A percentile compares a stretch with the other conserved stretches of the same genome.
phyloP scores from a whole-genome alignment of 352 stramenopile genomes.

The Albugo candida region DNA sequence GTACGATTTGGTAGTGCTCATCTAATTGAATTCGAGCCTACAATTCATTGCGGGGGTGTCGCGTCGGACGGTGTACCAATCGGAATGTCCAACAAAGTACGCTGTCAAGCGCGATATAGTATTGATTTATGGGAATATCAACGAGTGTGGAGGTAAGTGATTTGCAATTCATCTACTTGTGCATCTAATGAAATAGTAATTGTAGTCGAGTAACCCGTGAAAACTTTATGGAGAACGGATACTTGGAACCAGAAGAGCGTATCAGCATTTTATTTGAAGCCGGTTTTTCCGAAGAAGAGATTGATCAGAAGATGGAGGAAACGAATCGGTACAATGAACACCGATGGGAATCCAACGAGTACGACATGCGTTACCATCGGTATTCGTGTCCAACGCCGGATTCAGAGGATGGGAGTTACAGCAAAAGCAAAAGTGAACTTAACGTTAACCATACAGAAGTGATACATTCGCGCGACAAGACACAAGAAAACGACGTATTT shows the following conservation, averaged over 20 bases:
- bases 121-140: slow-evolving; percentile 51
- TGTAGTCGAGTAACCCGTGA: slow-evolving; percentile 34
- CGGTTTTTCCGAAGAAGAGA: slow-evolving; percentile 35
- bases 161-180: background rate
- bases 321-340: slow-evolving; percentile 55
- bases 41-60: slow-evolving; percentile 59
- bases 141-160: slow-evolving; percentile 21
- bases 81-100: slow-evolving; percentile 44
- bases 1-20: slow-evolving; percentile 42
- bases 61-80: slow-evolving; percentile 55
- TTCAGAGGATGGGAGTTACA: too few species aligned
- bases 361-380: slow-evolving; percentile 56
- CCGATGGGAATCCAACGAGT: slow-evolving; percentile 73
- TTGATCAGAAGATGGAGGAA: slow-evolving; percentile 46
- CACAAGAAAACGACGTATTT: too few species aligned
- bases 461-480: too few species aligned
- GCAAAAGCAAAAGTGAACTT: too few species aligned
- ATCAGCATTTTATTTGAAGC: slow-evolving; percentile 52
- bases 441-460: too few species aligned
- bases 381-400: too few species aligned
- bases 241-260: slow-evolving; percentile 57
- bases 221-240: slow-evolving; percentile 68
- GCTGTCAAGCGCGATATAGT: slow-evolving; percentile 31
- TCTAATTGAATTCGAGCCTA: slow-evolving; percentile 66
- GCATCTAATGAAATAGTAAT: background rate